phyloP scores from a whole-genome alignment of 495 filamentous ascomycete genomes.

The Rusavskia elegans region DNA sequence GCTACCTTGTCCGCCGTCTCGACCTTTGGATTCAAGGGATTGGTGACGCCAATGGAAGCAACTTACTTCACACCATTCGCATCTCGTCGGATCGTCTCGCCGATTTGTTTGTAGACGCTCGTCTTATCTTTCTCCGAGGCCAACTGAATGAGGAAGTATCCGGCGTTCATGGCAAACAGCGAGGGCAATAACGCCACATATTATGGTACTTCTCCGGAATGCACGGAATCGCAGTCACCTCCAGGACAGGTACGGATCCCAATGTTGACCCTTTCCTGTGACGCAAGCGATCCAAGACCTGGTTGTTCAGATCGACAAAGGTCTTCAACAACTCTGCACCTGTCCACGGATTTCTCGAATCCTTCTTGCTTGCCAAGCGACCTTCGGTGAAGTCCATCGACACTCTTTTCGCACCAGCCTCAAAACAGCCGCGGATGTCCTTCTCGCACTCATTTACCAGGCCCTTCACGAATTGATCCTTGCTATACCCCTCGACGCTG shows the following conservation, averaged over 20 bases:
- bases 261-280: conserved; percentile 21
- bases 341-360: conserved; percentile 28
- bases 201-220: conserved; percentile 25
- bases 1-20: conserved; percentile 24
- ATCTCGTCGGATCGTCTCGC: conserved; percentile 19
- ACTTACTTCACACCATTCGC: conserved; percentile 25
- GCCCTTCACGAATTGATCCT: conserved; percentile 23
- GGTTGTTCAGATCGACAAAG: conserved; percentile 26
- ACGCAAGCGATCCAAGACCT: conserved; percentile 21
- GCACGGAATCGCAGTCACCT: conserved; percentile 28
- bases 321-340: conserved; percentile 22
- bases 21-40: conserved; percentile 21
- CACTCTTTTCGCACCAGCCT: conserved; percentile 23
- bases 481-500: conserved; percentile 20
- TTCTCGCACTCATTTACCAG: conserved; percentile 29
- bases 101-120: conserved; percentile 23
- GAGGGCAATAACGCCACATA: conserved; percentile 23
- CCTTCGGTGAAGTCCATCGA: conserved; percentile 30
- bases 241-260: conserved; percentile 30
- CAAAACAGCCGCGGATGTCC: conserved; percentile 27
- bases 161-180: conserved; percentile 27
- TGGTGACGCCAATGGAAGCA: conserved; percentile 23
- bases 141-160: conserved; percentile 27
- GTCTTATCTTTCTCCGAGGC: conserved; percentile 22
- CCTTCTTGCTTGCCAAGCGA: conserved; percentile 24